Evolutionary conservation across 2,329 filamentous ascomycete species (phyloP), one percentile per base, ranked within the genome.

Genomic region (Aspergillus caelatus): DNA sequence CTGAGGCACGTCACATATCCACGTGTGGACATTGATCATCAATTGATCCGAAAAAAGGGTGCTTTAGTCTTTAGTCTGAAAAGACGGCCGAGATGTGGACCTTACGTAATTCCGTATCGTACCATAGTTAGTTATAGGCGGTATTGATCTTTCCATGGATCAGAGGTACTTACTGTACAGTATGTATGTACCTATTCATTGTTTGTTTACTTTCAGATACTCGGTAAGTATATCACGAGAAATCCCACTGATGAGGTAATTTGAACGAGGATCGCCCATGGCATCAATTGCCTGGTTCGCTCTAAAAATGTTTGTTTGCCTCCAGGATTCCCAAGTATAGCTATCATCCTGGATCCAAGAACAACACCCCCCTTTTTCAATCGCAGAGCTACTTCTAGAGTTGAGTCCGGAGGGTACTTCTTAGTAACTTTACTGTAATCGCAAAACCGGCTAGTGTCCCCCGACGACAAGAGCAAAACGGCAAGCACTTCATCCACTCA

Each of bases 21-120:
- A 55, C 52, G 52, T 55, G 52, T 55, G 52, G 52, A 39, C 45
- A 48, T 39, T 55, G 32, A 55, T 55, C 52, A 55, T 39, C 52
- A 39, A 39, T 39, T 55, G 32, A 55, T 55, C 52, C 26, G n/a
- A 36, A 36, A 36, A 54, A 54, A 36, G 32, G n/a, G 30, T 36
- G 30, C 12, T 26, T 26, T 26, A 26, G 26, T 11, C 28, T 34
- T n/a, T 10, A 54, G 30, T 34, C 19, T 32, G 32, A 23, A 36
- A 21, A 21, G 19, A 52, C 28, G 23, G 28, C n/a, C 30, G 48
- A 36, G 28, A 8, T 41, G 32, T 54, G 52, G 32, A 26, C 52
- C 52, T 55, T 36, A 39, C 12, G 52, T 39, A 39, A 55, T 23
- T 41, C 12, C 30, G 52, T 55, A 55, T 39, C 32, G 52, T 54